Base-by-base conservation (phyloP, 495 filamentous ascomycete species). In the Xylaria palmicola region DNA sequence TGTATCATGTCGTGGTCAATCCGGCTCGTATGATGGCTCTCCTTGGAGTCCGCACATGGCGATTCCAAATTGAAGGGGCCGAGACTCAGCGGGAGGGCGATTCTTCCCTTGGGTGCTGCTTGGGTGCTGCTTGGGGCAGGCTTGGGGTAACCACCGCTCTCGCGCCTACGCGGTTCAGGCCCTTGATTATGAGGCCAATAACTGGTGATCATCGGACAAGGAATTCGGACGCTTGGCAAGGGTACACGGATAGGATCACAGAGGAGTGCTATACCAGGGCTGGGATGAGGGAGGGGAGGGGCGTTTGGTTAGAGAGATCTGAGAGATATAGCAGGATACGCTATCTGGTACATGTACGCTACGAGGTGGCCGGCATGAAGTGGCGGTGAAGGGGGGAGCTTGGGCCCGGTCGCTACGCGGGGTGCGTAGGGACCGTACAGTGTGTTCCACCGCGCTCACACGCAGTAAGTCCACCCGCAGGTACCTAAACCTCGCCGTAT, bases 161-260 rank as follows among this genome's bases (percentile, higher is more conserved):
- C 6, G 43, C 22, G 26, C 17, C 19, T 45, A 45, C 37, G n/a
- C n/a, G n/a, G n/a, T 63, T 47, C 50, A 66, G 26, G 45, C 45
- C 45, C 50, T 64, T 66, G 69, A 70, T 65, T 39, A 61, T 32
- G 48, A 67, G 60, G 56, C 61, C 56, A 72, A 70, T 61, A 69
- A 65, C 63, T 65, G 71, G 56, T 63, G 66, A 69, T 71, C 69
- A 67, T 67, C 69, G 66, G 69, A 67, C 69, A 67, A 64, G 66
- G 64, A 62, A 59, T 62, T 64, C 58, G 62, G 65, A 62, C 59
- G 62, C 61, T 26, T 59, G 60, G 64, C 62, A 27, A 27, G 43
- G 22, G 36, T 56, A n/a, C 13, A 58, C 30, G 6, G 40, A 24
- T 19, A 54, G 51, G 51, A 54, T 54, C 26, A 53, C 50, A 39